Conservation (phyloP, 202 grass and related monocot genomes). For the Bolboschoenoplectus hybrid region DNA sequence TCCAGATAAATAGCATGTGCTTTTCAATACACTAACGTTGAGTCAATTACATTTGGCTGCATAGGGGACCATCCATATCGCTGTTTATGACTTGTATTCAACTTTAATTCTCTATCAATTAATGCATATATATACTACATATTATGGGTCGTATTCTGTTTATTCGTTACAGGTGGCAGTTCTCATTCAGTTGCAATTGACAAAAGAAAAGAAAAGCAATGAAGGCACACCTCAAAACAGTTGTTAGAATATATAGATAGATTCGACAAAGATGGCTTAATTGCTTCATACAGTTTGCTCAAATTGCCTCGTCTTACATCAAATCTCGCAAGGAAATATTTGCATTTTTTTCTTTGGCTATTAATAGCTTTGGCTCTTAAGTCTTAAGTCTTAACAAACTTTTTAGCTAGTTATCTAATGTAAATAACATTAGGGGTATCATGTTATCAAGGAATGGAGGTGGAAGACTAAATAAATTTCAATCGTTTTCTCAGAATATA, state of each 20-base stretch:
- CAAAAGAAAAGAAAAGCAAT: neutral
- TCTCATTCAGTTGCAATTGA: slow-evolving; percentile 14
- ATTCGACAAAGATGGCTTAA: slow-evolving; percentile 7
- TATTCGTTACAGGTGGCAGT: slow-evolving; percentile 18
- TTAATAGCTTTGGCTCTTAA: neutral
- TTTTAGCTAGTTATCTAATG: neutral
- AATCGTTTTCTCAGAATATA: too few relatives aligned
- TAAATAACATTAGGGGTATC: neutral
- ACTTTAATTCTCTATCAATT: neutral
- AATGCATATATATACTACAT: neutral
- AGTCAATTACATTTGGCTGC: neutral
- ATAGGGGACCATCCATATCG: neutral
- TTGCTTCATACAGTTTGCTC: neutral
- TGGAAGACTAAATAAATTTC: too few relatives aligned
- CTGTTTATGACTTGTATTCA: neutral
- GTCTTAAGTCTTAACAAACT: neutral
- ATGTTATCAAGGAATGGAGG: too few relatives aligned
- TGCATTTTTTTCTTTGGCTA: neutral
- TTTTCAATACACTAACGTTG: neutral
- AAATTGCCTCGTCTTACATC: slow-evolving; percentile 8
- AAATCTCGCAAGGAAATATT: neutral
- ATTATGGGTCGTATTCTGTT: neutral
- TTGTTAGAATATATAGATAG: slow-evolving; percentile 22
- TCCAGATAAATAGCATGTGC: neutral
- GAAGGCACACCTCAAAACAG: neutral